Evolutionary conservation across 1,139 yeast species (phyloP), one percentile per base, ranked within the genome.

Genomic region (Suhomyces wounanorum): DNA sequence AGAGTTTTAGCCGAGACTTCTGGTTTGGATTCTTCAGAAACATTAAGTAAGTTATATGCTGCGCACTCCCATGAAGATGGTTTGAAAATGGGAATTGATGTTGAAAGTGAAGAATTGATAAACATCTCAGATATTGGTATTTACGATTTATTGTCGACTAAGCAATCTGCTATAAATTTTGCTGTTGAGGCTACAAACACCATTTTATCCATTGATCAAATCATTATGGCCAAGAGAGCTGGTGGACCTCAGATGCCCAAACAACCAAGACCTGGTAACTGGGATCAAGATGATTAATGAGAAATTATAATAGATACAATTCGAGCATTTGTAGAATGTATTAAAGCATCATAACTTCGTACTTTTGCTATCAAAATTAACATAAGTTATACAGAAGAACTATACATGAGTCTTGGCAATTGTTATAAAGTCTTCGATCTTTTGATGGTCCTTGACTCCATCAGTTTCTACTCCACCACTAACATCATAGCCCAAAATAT

Each of bases 121-220:
- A 95, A 94, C 64, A 84, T 92, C 48, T 78, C 78, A 48, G 81
- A 78, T 37, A 82, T 79, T 44, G 87, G 87, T 5, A 86, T 94
- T 51, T 88, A 78, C 64, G 99, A 94, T 68, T 80, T 94, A 56
- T 79, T 87, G 53, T 78, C 89, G 13, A 82, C 94, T 38, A 94
- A 94, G 77, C 82, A 79, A 62, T 87, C 89, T 55, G 99, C 98
- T 47, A 87, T 94, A 60, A 84, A 86, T 60, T 86, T 94, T 58
- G 99, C 99, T 13, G 92, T 97, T 6, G 98, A 94, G 59, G 97
- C 98, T 45, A 96, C 97, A 21, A 82, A 81, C 59, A 94, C 99
- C 2, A 89, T 94, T 49, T 79, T 94, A 57, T 85, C 96, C 23
- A 92, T 91, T 44, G 96, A 89, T 69, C 96, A 88, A 75, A 89